These are phyloP conservation scores for Tylopilus balloui DNA, from an alignment of 768 basidiomycete species.

Conservation along the genomic window DNA sequence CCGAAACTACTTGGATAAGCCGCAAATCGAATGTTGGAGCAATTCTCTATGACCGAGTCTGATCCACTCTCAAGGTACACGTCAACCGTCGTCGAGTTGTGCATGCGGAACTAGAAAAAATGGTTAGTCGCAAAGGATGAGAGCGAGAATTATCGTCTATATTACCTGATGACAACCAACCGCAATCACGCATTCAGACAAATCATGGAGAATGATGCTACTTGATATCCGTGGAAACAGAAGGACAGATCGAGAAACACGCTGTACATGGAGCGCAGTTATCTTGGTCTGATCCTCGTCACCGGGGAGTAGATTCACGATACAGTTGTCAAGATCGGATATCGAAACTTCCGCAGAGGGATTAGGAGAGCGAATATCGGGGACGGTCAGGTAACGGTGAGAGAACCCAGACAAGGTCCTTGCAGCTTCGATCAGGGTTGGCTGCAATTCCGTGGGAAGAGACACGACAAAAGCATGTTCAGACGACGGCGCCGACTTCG, in stretches of 20 bases:
- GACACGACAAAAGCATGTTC: slow-evolving; percentile 1
- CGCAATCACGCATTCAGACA: slow-evolving; percentile 59
- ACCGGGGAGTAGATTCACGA: slow-evolving; percentile 58
- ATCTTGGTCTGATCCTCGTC: slow-evolving; percentile 7
- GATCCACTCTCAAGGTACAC: slow-evolving; percentile 66
- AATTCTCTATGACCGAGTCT: slow-evolving; percentile 80
- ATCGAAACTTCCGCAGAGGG: slow-evolving; percentile 51
- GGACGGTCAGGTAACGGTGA: slow-evolving; percentile 41
- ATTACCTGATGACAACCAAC: slow-evolving; percentile 78
- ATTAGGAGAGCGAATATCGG: slow-evolving; percentile 34
- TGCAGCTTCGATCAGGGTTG: slow-evolving; percentile 25
- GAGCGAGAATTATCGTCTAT: not conserved
- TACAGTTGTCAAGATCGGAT: slow-evolving; percentile 59
- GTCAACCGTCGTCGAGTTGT: slow-evolving; percentile 58
- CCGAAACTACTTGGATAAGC: slow-evolving; percentile 46
- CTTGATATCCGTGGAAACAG: slow-evolving; percentile 63
- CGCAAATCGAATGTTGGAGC: slow-evolving; percentile 56
- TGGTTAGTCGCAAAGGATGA: not conserved
- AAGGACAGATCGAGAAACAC: slow-evolving; percentile 56
- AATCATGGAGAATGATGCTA: slow-evolving; percentile 67
- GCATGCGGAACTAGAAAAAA: slow-evolving; percentile 75
- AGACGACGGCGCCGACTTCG: slow-evolving; percentile 16
- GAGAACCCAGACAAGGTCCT: slow-evolving; percentile 43
- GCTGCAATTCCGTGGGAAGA: not conserved
- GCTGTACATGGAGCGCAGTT: slow-evolving; percentile 37